phyloP scores from a whole-genome alignment of 83 land plant genomes.

The Picea abies region DNA sequence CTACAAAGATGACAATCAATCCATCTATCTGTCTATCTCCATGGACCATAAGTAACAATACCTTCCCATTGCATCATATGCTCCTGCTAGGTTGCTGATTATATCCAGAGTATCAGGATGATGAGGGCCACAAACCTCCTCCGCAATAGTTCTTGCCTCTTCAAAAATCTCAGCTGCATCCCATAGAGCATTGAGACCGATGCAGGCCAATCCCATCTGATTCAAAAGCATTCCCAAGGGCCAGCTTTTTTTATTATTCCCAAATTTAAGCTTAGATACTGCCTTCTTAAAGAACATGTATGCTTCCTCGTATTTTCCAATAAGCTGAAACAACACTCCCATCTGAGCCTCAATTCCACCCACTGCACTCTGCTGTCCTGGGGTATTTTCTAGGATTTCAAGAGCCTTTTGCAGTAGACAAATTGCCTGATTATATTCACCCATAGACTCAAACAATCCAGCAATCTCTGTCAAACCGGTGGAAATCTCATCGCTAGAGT shows the following conservation, averaged over 20 bases:
- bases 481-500: slow-evolving; percentile 31
- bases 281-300: slow-evolving; percentile 28
- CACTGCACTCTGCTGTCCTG: slow-evolving; percentile 41
- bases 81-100: slow-evolving; percentile 46
- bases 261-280: slow-evolving; percentile 21
- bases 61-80: slow-evolving; percentile 51
- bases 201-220: too few species aligned
- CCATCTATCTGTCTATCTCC: neutral
- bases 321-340: slow-evolving; percentile 31
- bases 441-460: slow-evolving; percentile 28
- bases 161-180: too few species aligned
- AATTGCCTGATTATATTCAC: slow-evolving; percentile 39
- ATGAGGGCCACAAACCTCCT: slow-evolving; percentile 15
- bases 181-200: too few species aligned
- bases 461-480: slow-evolving; percentile 38
- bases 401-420: slow-evolving; percentile 29
- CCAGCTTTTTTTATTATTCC: slow-evolving; percentile 22
- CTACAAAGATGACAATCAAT: neutral
- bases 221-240: slow-evolving; percentile 35
- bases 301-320: slow-evolving; percentile 17
- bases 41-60: slow-evolving; percentile 5
- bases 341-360: slow-evolving; percentile 56
- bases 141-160: too few species aligned
- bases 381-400: slow-evolving; percentile 30
- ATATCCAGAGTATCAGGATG: slow-evolving; percentile 49